A percentile compares a stretch with the other conserved stretches of the same genome.
These are phyloP conservation scores for Obba rivulosa DNA, from an alignment of 768 basidiomycete species.

Conservation along the genomic window DNA sequence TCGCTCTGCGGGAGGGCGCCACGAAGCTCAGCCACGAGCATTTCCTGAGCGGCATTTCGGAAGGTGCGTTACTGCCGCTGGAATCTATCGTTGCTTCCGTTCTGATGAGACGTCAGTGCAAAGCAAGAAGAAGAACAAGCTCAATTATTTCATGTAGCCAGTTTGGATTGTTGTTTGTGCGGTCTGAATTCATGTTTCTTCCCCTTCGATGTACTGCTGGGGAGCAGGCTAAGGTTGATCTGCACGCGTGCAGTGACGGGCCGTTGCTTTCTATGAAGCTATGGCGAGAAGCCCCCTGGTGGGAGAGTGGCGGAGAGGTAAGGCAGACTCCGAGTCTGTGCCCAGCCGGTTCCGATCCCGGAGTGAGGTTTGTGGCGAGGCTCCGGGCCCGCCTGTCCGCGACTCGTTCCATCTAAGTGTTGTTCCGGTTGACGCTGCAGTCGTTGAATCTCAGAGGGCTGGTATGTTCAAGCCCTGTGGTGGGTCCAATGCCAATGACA, in stretches of 20 bases:
- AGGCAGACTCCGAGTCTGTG: neutral
- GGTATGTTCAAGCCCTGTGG: too few relatives aligned
- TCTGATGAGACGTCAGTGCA: slow-evolving; percentile 58
- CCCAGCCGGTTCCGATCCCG: too few relatives aligned
- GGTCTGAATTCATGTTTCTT: slow-evolving; percentile 6
- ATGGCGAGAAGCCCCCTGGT: slow-evolving; percentile 5
- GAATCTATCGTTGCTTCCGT: too few relatives aligned
- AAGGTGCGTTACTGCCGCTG: slow-evolving; percentile 65
- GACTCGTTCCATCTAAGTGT: too few relatives aligned
- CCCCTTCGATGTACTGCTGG: slow-evolving; percentile 1
- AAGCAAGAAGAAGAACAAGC: slow-evolving; percentile 99
- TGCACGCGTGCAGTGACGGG: too few relatives aligned
- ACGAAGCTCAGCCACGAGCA: slow-evolving; percentile 89
- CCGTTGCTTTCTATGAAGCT: neutral
- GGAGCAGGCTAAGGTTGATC: too few relatives aligned
- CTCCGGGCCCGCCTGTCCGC: too few relatives aligned
- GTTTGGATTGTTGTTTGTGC: slow-evolving; percentile 2
- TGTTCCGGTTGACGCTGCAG: too few relatives aligned
- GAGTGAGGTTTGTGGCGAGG: too few relatives aligned
- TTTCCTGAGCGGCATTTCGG: slow-evolving; percentile 88
- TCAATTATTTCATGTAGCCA: slow-evolving; percentile 88
- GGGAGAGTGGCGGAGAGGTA: slow-evolving; percentile 1
- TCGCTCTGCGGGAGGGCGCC: slow-evolving; percentile 90
- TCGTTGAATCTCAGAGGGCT: too few relatives aligned
- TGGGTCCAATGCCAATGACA: too few relatives aligned